Evolutionary conservation across 1,139 yeast species (phyloP).

Genomic region (Protomyces lactucae-debilis): DNA sequence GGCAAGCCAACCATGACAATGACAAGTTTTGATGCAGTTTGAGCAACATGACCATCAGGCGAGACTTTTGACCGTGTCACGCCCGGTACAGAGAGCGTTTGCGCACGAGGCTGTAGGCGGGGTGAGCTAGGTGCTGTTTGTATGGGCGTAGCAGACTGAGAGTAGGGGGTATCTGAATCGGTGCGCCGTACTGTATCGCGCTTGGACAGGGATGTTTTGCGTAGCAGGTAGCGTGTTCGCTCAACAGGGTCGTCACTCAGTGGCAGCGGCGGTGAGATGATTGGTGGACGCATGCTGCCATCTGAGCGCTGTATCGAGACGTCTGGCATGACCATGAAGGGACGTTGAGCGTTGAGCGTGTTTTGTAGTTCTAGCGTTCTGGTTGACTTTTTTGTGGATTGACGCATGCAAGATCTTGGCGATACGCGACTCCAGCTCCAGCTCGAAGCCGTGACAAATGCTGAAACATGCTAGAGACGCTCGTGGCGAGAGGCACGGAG

Average conservation of each 20-base stretch:
- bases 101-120: conserved; percentile 22
- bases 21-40: conserved; percentile 51
- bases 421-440: too few species aligned
- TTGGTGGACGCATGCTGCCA: neutral
- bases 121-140: conserved; percentile 25
- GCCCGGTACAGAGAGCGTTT: conserved; percentile 84
- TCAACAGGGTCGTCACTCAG: conserved; percentile 10
- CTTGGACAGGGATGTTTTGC: conserved; percentile 13
- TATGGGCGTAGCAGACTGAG: conserved; percentile 22
- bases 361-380: neutral
- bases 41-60: conserved; percentile 42
- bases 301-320: neutral
- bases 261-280: neutral
- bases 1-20: conserved; percentile 94
- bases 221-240: conserved; percentile 19
- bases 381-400: neutral
- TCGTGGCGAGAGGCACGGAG: neutral
- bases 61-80: conserved; percentile 76
- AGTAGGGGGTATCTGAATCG: conserved; percentile 17
- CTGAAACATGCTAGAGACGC: neutral
- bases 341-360: neutral
- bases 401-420: too few species aligned
- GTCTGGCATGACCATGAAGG: neutral
- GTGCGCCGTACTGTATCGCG: neutral
- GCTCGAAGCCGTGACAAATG: too few species aligned